Evolutionary conservation across 2,329 filamentous ascomycete genomes (phyloP).

Genomic region (Capronia americana): DNA sequence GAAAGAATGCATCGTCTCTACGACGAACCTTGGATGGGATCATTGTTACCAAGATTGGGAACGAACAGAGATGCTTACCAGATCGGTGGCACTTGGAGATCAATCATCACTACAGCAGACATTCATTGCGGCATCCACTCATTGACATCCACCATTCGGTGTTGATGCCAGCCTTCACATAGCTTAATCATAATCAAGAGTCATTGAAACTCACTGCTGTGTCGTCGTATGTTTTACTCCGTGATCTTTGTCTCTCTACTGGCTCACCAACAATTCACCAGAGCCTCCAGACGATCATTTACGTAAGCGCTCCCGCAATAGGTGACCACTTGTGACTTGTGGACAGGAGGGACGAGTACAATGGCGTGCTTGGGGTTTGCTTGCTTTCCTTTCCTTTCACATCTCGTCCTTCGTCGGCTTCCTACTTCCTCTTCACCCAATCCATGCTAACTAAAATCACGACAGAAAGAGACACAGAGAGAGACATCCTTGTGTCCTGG

Average conservation of each 20-base stretch:
- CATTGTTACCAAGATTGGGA: slow-evolving; percentile 2
- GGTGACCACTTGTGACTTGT: neutral
- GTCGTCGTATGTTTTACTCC: neutral
- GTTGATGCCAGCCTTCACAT: neutral
- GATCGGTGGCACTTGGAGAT: neutral
- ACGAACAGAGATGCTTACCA: neutral
- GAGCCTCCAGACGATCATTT: neutral
- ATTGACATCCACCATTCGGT: neutral
- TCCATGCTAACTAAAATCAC: neutral
- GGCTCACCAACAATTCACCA: neutral
- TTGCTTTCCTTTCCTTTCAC: neutral
- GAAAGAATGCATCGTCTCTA: neutral
- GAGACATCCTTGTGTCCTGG: neutral
- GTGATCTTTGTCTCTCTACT: neutral
- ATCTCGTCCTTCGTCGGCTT: neutral
- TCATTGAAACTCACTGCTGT: neutral
- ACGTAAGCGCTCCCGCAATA: neutral
- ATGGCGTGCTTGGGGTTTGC: neutral
- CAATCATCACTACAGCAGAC: neutral
- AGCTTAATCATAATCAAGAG: neutral
- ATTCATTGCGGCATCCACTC: slow-evolving; percentile 3
- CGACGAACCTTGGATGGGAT: slow-evolving; percentile 2
- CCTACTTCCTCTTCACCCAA: neutral
- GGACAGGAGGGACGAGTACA: neutral
- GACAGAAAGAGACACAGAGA: neutral